Conservation (phyloP, 2,329 filamentous ascomycete species). For the Pseudovirgaria hyperparasitica region DNA sequence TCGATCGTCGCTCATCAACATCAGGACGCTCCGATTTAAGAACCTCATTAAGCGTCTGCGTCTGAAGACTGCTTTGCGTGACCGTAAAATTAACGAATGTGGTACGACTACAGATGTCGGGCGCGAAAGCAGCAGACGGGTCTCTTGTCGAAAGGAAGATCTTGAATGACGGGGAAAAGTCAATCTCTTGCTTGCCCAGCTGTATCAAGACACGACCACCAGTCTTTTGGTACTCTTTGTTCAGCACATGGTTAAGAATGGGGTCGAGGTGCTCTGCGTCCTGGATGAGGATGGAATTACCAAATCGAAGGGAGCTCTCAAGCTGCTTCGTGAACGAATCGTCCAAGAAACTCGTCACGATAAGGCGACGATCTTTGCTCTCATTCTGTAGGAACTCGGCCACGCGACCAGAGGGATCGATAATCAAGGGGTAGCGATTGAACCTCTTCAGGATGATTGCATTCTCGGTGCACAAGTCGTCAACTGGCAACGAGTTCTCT, state of each 20-base stretch:
- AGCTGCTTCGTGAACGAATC: constrained; percentile 97
- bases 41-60: constrained; percentile 93
- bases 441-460: constrained; percentile 95
- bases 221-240: constrained; percentile 98
- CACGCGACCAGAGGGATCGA: constrained; percentile 89
- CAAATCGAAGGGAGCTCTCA: constrained; percentile 91
- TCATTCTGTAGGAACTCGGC: constrained; percentile 93
- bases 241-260: constrained; percentile 94
- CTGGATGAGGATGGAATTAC: constrained; percentile 96
- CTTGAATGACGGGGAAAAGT: constrained; percentile 94
- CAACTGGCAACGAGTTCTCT: constrained; percentile 81
- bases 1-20: constrained; percentile 89
- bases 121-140: constrained; percentile 88
- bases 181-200: constrained; percentile 96
- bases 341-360: constrained; percentile 94
- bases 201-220: constrained; percentile 96
- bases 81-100: constrained; percentile 99
- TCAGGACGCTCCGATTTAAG: constrained; percentile 95
- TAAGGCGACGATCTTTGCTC: constrained; percentile 83
- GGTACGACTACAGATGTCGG: constrained; percentile 93
- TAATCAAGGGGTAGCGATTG: constrained; percentile 96
- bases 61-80: constrained; percentile 96
- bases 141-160: constrained; percentile 91
- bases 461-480: constrained; percentile 97
- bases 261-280: constrained; percentile 96